phyloP scores from a whole-genome alignment of 208 protist species.

The Acanthamoeba lenticulata region DNA sequence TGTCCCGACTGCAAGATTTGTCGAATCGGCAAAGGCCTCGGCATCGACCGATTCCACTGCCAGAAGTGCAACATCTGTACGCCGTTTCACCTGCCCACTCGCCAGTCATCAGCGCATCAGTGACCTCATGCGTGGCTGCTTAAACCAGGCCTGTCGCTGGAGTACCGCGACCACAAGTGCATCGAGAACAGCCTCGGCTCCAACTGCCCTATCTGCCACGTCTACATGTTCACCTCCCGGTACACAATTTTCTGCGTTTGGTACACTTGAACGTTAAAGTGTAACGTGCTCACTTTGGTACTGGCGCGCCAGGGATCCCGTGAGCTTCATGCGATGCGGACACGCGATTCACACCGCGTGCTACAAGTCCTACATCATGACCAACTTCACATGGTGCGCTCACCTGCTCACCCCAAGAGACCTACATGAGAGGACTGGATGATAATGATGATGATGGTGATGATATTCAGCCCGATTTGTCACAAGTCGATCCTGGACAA shows the following conservation, averaged over 20 bases:
- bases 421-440: background rate
- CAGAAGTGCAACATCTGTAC: conserved; percentile 77
- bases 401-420: background rate
- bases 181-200: conserved; percentile 75
- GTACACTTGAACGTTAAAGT: no score
- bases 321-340: conserved; percentile 60
- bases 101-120: background rate
- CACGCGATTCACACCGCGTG: conserved; percentile 63
- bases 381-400: conserved; percentile 35
- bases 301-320: background rate
- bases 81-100: background rate
- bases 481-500: conserved; percentile 24
- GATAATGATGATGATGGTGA: background rate
- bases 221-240: conserved; percentile 79
- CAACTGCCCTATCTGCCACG: conserved; percentile 78
- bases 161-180: conserved; percentile 68
- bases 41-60: conserved; percentile 74
- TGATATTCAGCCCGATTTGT: background rate
- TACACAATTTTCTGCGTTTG: background rate
- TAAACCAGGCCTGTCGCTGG: conserved; percentile 1
- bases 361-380: background rate
- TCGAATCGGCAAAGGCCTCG: conserved; percentile 71
- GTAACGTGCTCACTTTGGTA: background rate
- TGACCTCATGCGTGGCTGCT: no score
- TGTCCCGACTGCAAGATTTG: conserved; percentile 74